Evolutionary conservation across 2,329 filamentous ascomycete species (phyloP), one percentile per base, ranked within the genome.

Genomic region (Penicillium sp.): DNA sequence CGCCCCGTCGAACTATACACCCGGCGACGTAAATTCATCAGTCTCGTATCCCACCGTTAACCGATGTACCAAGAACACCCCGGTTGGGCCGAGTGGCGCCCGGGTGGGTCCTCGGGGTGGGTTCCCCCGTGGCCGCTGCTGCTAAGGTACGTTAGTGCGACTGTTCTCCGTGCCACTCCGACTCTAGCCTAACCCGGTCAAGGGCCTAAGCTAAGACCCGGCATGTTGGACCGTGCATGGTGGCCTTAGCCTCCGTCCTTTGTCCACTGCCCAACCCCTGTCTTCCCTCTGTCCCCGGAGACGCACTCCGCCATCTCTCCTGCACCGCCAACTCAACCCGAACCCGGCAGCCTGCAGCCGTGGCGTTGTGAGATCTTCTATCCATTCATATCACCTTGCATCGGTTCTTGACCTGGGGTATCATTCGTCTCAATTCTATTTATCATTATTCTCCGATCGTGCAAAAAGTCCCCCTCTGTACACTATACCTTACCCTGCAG

Each of bases 151-250:
- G 46, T 53, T 62, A 62, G 60, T 62, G 56, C 45, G 54, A 56
- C 58, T 61, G 54, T 56, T 58, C 56, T 60, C 58, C 57, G 56
- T 61, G 60, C 57, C 51, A 56, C 53, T 60, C 57, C 57, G 57
- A 58, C 48, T 48, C 58, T 56, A 58, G 57, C 57, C 57, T 59
- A 55, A 50, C 40, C 50, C 58, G 51, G 51, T 38, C 50, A 53
- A 54, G 48, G 57, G 47, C 55, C 49, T 48, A 56, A 58, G 51
- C 56, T 56, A 48, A 54, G 48, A 54, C 51, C 54, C 48, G 51
- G 48, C 49, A 51, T 48, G 48, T 43, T 61, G 58, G 58, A 53
- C 58, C 58, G 57, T 61, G 60, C 58, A 50, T 48, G 42, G 44
- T 44, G 47, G 47, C 48, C 46, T 54, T 48, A 45, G 53, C 27